Conservation (phyloP, 345 rosid species). For the Eucalyptus regnans region DNA sequence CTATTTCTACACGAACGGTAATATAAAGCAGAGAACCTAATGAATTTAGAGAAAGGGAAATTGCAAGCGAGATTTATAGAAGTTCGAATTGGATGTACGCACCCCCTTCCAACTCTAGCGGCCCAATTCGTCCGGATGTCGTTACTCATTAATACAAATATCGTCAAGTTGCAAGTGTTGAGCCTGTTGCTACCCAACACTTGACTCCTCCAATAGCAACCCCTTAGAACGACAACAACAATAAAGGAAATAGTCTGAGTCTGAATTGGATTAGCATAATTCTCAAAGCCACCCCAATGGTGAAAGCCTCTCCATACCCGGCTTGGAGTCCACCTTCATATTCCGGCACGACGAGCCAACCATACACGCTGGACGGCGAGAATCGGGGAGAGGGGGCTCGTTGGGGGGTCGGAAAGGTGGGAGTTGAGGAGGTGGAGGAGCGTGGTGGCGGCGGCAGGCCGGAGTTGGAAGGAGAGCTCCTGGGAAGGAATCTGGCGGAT, state of each 20-base stretch:
- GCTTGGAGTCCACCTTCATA: slow-evolving; percentile 71
- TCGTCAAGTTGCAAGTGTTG: not conserved
- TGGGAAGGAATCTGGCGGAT: slow-evolving; percentile 58
- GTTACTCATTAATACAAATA: not conserved
- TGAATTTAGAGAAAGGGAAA: not conserved
- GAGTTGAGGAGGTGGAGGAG: slow-evolving; percentile 45
- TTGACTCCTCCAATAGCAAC: not conserved
- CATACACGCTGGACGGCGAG: slow-evolving; percentile 16
- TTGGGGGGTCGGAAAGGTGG: not conserved
- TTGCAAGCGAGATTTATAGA: not conserved
- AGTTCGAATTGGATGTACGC: not conserved
- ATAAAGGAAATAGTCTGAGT: not conserved
- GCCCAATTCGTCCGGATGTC: not conserved
- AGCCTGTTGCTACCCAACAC: not conserved
- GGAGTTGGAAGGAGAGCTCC: slow-evolving; percentile 79
- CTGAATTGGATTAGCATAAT: not conserved
- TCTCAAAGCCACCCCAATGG: slow-evolving; percentile 57
- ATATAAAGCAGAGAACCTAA: not conserved
- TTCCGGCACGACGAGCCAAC: slow-evolving; percentile 43
- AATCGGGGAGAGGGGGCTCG: slow-evolving; percentile 21
- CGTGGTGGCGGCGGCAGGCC: slow-evolving; percentile 67
- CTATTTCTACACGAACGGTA: not conserved
- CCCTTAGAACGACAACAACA: not conserved
- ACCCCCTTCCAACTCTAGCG: not conserved
- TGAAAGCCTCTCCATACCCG: slow-evolving; percentile 2